Conservation (phyloP, 495 filamentous ascomycete genomes). For the Aspergillus bertholletiae region DNA sequence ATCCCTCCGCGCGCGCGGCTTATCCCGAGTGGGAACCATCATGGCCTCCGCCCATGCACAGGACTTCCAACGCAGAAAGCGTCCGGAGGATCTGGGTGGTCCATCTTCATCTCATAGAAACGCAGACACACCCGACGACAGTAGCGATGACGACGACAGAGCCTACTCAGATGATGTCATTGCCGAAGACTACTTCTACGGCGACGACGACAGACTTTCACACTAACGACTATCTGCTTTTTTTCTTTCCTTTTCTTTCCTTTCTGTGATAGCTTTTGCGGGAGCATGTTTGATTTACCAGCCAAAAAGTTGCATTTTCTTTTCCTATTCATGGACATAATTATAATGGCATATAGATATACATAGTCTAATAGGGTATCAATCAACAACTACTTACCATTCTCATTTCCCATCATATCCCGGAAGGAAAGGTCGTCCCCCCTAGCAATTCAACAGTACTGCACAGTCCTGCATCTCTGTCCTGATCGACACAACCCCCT, state of each 20-base stretch:
- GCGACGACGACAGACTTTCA: not conserved
- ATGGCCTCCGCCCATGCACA: slow-evolving; percentile 76
- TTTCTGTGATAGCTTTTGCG: not conserved
- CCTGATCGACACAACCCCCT: too few relatives aligned
- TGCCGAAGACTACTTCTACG: slow-evolving; percentile 14
- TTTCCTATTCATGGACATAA: slow-evolving; percentile 1
- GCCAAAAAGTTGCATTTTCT: not conserved
- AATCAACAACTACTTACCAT: too few relatives aligned
- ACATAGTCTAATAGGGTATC: slow-evolving; percentile 1
- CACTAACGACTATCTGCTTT: not conserved
- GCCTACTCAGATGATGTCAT: slow-evolving; percentile 16
- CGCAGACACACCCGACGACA: slow-evolving; percentile 21
- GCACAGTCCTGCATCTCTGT: too few relatives aligned
- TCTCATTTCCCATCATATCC: too few relatives aligned
- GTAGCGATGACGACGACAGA: slow-evolving; percentile 37
- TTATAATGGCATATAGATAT: not conserved
- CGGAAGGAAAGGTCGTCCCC: too few relatives aligned
- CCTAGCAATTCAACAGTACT: too few relatives aligned
- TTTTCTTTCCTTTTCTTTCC: too few relatives aligned
- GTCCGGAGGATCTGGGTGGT: slow-evolving; percentile 34
- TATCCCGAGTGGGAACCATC: slow-evolving; percentile 54
- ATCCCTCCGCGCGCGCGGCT: slow-evolving; percentile 26
- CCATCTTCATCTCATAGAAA: slow-evolving; percentile 16
- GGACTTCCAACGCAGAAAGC: slow-evolving; percentile 77
- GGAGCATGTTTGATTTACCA: not conserved